A percentile compares a stretch with the other conserved stretches of the same genome.
These are phyloP conservation scores for Anisodus acutangulus DNA, from an alignment of 257 asterid species.

Conservation along the genomic window DNA sequence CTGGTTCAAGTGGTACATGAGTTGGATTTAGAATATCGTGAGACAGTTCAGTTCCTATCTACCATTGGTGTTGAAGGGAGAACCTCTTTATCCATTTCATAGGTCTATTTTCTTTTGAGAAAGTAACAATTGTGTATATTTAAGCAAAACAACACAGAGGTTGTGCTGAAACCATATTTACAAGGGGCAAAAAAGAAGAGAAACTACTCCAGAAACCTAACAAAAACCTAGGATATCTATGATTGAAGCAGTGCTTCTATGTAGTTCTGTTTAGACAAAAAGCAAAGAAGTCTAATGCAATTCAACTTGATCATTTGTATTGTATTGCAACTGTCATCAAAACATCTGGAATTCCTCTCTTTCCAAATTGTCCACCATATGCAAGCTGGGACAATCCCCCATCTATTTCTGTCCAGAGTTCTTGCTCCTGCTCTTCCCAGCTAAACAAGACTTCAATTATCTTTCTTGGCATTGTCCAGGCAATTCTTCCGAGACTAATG, in stretches of 20 bases:
- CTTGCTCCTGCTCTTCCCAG: too few relatives aligned
- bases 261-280: background rate
- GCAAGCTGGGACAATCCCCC: background rate
- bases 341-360: too few relatives aligned
- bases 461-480: too few relatives aligned
- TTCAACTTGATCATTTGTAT: background rate
- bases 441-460: too few relatives aligned
- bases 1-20: too few relatives aligned
- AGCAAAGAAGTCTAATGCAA: too few relatives aligned
- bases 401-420: too few relatives aligned
- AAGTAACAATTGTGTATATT: background rate
- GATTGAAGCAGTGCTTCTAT: conserved; percentile 5
- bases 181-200: background rate
- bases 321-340: background rate
- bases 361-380: background rate
- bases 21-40: too few relatives aligned
- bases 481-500: too few relatives aligned
- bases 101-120: background rate
- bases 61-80: too few relatives aligned
- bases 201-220: background rate
- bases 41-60: too few relatives aligned
- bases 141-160: background rate
- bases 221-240: background rate
- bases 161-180: background rate
- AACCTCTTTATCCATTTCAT: too few relatives aligned